These are phyloP conservation scores for Mycena polygramma DNA, from an alignment of 768 basidiomycete genomes.

Conservation along the genomic window DNA sequence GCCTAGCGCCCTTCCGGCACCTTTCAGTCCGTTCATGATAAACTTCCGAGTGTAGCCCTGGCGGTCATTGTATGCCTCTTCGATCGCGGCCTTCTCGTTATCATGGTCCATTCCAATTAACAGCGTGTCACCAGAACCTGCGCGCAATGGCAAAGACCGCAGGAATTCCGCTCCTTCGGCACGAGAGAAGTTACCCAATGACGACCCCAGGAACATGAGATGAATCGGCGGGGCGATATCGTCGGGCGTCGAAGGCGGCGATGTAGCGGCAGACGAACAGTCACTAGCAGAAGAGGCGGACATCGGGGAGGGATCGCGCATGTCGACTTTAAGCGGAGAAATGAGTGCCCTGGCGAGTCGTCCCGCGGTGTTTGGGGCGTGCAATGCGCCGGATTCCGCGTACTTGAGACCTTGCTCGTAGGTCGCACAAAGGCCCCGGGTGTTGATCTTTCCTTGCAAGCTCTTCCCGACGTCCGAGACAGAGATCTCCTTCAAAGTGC, in stretches of 20 bases:
- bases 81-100: slow-evolving; percentile 77
- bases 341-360: slow-evolving; percentile 28
- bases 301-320: slow-evolving; percentile 54
- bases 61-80: slow-evolving; percentile 88
- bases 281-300: slow-evolving; percentile 48
- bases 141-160: slow-evolving; percentile 79
- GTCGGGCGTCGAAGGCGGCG: slow-evolving; percentile 64
- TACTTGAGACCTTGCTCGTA: slow-evolving; percentile 92
- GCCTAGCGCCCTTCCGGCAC: slow-evolving; percentile 77
- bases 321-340: slow-evolving; percentile 31
- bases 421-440: slow-evolving; percentile 90
- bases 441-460: slow-evolving; percentile 79
- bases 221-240: slow-evolving; percentile 70
- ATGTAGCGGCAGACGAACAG: slow-evolving; percentile 39
- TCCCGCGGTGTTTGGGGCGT: slow-evolving; percentile 37
- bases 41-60: slow-evolving; percentile 80
- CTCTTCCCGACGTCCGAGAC: slow-evolving; percentile 71
- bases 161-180: slow-evolving; percentile 81
- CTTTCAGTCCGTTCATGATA: slow-evolving; percentile 87
- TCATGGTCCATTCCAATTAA: slow-evolving; percentile 93
- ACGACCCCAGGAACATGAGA: slow-evolving; percentile 92
- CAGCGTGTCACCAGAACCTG: slow-evolving; percentile 83
- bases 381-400: slow-evolving; percentile 74
- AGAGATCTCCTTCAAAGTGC: slow-evolving; percentile 79
- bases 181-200: slow-evolving; percentile 90